Percentiles rank a stretch among this genome's conserved stretches.
Conservation (phyloP, 1,284 basidiomycete genomes). For the Tetrapyrgos nigripes region DNA sequence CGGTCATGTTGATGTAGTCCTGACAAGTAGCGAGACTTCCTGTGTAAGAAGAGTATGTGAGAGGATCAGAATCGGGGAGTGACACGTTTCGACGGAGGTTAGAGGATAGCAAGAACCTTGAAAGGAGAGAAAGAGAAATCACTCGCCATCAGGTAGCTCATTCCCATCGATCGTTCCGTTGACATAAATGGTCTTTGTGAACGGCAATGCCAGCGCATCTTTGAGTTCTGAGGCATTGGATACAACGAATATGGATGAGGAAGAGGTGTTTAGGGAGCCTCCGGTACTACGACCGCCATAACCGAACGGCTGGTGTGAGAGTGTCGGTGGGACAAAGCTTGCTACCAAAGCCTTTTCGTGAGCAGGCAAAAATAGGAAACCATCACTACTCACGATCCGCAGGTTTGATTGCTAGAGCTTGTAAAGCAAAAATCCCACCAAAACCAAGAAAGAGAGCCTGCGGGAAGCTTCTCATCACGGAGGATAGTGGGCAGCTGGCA, state of each 20-base stretch:
- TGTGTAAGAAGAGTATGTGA: too few relatives aligned
- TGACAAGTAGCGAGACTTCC: conserved; percentile 15
- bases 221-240: conserved; percentile 20
- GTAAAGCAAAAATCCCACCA: not conserved
- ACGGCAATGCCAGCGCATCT: conserved; percentile 19
- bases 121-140: not conserved
- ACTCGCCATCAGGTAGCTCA: conserved; percentile 19
- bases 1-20: conserved; percentile 24
- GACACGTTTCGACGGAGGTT: not conserved
- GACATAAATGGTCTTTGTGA: conserved; percentile 22
- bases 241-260: conserved; percentile 17
- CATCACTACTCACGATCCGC: not conserved
- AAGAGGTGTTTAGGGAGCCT: conserved; percentile 14
- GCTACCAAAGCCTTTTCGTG: not conserved
- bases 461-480: not conserved
- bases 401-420: not conserved
- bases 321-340: not conserved
- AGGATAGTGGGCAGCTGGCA: too few relatives aligned
- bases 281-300: conserved; percentile 19
- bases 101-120: not conserved
- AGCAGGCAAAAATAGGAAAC: not conserved
- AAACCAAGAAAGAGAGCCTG: not conserved
- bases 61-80: not conserved
- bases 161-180: conserved; percentile 26
- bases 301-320: conserved; percentile 19